Percentiles rank a stretch among this genome's conserved stretches.
Evolutionary conservation across 495 filamentous ascomycete genomes (phyloP).

Genomic region (Penicillium taxi): DNA sequence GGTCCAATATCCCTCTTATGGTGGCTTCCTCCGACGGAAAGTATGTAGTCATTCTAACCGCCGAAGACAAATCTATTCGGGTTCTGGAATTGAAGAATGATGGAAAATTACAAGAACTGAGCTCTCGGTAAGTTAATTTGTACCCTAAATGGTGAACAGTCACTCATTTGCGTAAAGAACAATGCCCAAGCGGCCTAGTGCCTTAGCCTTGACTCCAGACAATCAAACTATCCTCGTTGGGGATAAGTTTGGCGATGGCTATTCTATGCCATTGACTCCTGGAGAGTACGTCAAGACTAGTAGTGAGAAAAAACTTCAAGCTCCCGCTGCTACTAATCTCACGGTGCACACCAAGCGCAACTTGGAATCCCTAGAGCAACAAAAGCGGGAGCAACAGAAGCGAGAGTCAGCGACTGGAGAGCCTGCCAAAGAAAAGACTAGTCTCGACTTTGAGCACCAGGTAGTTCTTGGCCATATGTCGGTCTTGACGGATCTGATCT

Average conservation of each 20-base stretch:
- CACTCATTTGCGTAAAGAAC: conserved; percentile 40
- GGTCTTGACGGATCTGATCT: conserved; percentile 68
- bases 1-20: conserved; percentile 49
- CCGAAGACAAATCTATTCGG: conserved; percentile 82
- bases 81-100: conserved; percentile 61
- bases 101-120: conserved; percentile 58
- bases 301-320: conserved; percentile 34
- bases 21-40: conserved; percentile 50
- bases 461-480: conserved; percentile 89
- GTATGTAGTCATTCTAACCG: conserved; percentile 69
- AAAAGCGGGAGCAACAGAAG: conserved; percentile 46
- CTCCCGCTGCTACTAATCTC: conserved; percentile 57
- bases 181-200: conserved; percentile 85
- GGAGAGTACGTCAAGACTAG: conserved; percentile 22
- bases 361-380: conserved; percentile 62
- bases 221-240: conserved; percentile 64
- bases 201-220: conserved; percentile 60
- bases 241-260: conserved; percentile 97
- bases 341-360: conserved; percentile 85
- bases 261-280: conserved; percentile 71
- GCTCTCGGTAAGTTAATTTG: conserved; percentile 51
- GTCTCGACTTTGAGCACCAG: conserved; percentile 57
- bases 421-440: conserved; percentile 38
- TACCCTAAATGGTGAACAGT: not conserved
- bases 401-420: conserved; percentile 9